Conservation (phyloP, 1,284 basidiomycete species). For the Ceratobasidium sp. region DNA sequence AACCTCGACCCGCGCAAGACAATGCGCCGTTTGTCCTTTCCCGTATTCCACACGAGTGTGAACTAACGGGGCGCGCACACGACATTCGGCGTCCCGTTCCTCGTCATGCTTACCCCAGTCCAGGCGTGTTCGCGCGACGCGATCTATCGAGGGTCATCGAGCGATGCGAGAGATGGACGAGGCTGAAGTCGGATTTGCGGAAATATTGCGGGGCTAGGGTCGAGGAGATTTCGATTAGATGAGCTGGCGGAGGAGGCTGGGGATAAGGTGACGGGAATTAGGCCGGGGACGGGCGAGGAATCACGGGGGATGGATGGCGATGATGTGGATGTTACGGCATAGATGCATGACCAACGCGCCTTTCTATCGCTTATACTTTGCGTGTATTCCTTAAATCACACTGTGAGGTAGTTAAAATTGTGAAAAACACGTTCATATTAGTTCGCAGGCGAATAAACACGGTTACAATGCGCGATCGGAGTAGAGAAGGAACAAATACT, state of each 20-base stretch:
- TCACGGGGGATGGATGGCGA: neutral
- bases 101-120: conserved; percentile 74
- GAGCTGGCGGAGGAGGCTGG: conserved; percentile 53
- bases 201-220: too few relatives aligned
- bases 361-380: too few relatives aligned
- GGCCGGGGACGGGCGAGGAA: conserved; percentile 10
- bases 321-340: too few relatives aligned
- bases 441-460: too few relatives aligned
- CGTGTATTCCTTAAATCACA: too few relatives aligned
- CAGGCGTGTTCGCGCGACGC: conserved; percentile 69
- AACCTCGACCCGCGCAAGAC: conserved; percentile 49
- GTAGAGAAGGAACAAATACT: too few relatives aligned
- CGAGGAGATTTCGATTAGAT: too few relatives aligned
- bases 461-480: too few relatives aligned
- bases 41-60: conserved; percentile 36
- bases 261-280: conserved; percentile 14
- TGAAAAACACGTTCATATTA: too few relatives aligned
- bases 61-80: neutral
- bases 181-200: too few relatives aligned
- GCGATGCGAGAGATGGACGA: conserved; percentile 78
- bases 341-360: too few relatives aligned
- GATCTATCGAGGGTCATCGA: conserved; percentile 78
- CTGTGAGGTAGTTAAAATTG: too few relatives aligned
- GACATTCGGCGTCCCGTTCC: conserved; percentile 81
- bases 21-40: conserved; percentile 46